Evolutionary conservation across 768 basidiomycete species (phyloP).

Genomic region (Pleurotus platypus): DNA sequence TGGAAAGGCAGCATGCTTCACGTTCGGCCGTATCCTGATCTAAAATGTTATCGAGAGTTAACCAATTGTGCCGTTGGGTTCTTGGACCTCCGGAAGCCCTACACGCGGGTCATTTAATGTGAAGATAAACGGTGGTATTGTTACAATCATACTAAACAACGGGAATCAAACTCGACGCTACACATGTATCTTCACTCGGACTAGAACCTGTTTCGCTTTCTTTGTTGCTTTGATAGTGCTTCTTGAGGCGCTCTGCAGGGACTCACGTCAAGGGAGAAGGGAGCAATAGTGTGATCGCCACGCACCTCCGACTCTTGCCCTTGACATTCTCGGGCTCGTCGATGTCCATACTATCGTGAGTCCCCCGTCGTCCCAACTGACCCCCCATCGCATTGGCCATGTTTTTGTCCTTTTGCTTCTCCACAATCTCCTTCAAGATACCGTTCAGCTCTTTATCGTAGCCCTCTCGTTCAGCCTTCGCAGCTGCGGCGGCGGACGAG

Average conservation of each 20-base stretch:
- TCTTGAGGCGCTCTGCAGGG: slow-evolving; percentile 35
- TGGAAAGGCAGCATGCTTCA: background rate
- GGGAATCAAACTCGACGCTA: background rate
- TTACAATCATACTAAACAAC: background rate
- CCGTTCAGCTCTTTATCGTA: slow-evolving; percentile 53
- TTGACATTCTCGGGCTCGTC: slow-evolving; percentile 53
- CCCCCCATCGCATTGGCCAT: slow-evolving; percentile 25
- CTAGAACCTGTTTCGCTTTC: slow-evolving; percentile 60
- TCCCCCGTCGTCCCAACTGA: slow-evolving; percentile 11
- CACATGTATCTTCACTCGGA: slow-evolving; percentile 18
- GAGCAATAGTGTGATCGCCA: slow-evolving; percentile 11
- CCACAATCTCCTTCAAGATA: slow-evolving; percentile 57
- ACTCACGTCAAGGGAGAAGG: slow-evolving; percentile 1
- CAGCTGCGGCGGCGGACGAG: slow-evolving; percentile 35
- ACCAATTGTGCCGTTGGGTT: background rate
- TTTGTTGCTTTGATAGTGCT: slow-evolving; percentile 38
- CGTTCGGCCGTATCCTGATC: background rate
- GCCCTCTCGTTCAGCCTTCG: slow-evolving; percentile 40
- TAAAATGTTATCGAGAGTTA: background rate
- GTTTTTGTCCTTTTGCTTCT: slow-evolving; percentile 59
- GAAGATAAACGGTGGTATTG: background rate
- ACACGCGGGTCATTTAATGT: background rate
- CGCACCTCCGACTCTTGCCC: slow-evolving; percentile 63
- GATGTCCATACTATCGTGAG: slow-evolving; percentile 53
- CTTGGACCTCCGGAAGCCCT: background rate